phyloP scores from a whole-genome alignment of 2,329 filamentous ascomycete genomes.

The Fusarium sp. region DNA sequence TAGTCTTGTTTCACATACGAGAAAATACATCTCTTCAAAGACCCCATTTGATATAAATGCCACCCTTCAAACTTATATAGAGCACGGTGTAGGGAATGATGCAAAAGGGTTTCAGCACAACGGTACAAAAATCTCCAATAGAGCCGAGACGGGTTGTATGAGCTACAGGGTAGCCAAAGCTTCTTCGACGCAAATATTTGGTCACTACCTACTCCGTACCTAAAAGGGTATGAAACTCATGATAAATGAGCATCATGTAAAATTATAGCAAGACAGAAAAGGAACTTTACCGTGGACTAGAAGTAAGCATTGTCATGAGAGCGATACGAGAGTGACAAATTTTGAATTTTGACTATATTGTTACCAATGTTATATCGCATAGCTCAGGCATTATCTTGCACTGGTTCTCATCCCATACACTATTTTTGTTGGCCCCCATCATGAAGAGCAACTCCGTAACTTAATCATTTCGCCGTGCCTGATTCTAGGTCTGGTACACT shows the following conservation, averaged over 20 bases:
- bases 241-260: not conserved
- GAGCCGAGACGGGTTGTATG: not conserved
- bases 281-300: not conserved
- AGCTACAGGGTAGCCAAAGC: not conserved
- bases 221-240: not conserved
- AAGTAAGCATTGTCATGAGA: not conserved
- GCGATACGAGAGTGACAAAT: not conserved
- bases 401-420: constrained; percentile 23
- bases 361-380: constrained; percentile 9
- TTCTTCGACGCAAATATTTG: not conserved
- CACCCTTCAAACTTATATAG: not conserved
- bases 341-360: constrained; percentile 5
- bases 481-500: constrained; percentile 45
- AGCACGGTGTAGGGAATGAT: not conserved
- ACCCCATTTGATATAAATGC: not conserved
- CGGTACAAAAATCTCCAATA: not conserved
- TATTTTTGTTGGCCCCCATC: constrained; percentile 2
- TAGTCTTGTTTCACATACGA: not conserved
- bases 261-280: not conserved
- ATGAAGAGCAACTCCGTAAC: constrained; percentile 37
- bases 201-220: not conserved
- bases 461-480: constrained; percentile 44
- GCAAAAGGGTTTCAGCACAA: not conserved
- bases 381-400: constrained; percentile 10
- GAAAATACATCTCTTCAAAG: not conserved